Percentiles rank a stretch among this genome's conserved stretches.
These are phyloP conservation scores for Grifola frondosa DNA, from an alignment of 1,284 basidiomycete species.

Conservation along the genomic window DNA sequence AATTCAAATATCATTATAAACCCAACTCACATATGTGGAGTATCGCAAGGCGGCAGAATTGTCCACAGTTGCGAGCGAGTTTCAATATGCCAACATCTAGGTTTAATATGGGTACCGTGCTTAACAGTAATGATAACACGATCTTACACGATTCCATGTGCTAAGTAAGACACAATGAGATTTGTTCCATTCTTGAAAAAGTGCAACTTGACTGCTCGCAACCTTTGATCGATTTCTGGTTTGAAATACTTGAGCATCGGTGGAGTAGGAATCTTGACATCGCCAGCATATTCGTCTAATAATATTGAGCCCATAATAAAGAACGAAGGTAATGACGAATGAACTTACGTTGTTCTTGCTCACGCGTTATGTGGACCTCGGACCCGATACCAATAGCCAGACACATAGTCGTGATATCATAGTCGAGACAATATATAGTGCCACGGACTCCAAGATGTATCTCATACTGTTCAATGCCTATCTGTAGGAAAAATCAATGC, in stretches of 20 bases:
- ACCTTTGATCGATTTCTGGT: background rate
- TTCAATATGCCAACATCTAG: background rate
- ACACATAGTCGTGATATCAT: background rate
- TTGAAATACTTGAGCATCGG: background rate
- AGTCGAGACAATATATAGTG: background rate
- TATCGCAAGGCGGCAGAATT: background rate
- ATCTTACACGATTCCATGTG: constrained; percentile 1
- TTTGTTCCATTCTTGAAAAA: background rate
- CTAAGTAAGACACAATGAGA: background rate
- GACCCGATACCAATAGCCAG: background rate
- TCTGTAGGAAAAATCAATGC: too few species aligned
- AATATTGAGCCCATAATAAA: background rate
- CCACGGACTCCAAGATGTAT: background rate
- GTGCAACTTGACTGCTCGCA: background rate
- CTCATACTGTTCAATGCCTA: background rate
- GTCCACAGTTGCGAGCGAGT: background rate
- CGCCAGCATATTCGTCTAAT: background rate
- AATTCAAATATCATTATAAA: background rate
- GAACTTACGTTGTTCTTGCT: background rate
- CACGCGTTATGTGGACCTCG: background rate
- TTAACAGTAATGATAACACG: background rate
- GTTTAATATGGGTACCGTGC: background rate
- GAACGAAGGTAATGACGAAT: background rate
- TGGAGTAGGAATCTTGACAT: background rate
- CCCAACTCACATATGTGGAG: background rate